phyloP scores from a whole-genome alignment of 2,329 filamentous ascomycete species.

The Penicillium palitans region DNA sequence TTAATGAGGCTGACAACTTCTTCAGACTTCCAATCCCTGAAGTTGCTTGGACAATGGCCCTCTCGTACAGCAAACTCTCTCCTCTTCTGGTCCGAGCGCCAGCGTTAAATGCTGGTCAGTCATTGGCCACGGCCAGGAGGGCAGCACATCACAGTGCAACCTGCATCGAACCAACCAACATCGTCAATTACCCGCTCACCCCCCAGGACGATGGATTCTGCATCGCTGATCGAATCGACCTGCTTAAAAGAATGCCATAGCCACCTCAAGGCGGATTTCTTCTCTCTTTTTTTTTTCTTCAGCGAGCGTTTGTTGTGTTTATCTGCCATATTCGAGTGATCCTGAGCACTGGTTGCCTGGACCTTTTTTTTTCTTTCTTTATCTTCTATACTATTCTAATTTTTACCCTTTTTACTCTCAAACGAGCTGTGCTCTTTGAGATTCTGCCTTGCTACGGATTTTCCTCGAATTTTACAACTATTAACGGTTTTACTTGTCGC shows the following conservation, averaged over 20 bases:
- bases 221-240: constrained; percentile 20
- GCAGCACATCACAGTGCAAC: constrained; percentile 10
- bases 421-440: constrained; percentile 21
- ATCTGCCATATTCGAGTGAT: constrained; percentile 49
- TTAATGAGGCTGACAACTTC: constrained; percentile 3
- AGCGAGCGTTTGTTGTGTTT: constrained; percentile 59
- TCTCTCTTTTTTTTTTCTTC: constrained; percentile 52
- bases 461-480: constrained; percentile 28
- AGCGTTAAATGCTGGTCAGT: not conserved
- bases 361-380: constrained; percentile 53
- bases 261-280: constrained; percentile 29
- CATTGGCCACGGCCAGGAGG: constrained; percentile 2
- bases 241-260: constrained; percentile 26
- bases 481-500: constrained; percentile 31
- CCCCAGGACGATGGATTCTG: constrained; percentile 3
- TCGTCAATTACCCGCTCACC: constrained; percentile 13
- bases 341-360: constrained; percentile 44
- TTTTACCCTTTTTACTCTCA: constrained; percentile 9
- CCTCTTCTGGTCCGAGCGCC: constrained; percentile 3
- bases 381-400: constrained; percentile 42
- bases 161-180: constrained; percentile 12
- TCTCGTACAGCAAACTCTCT: constrained; percentile 1
- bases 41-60: not conserved
- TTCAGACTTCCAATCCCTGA: not conserved
- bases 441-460: constrained; percentile 31